Base-by-base conservation (phyloP, 768 basidiomycete genomes). In the Amanita pseudoporphyria region DNA sequence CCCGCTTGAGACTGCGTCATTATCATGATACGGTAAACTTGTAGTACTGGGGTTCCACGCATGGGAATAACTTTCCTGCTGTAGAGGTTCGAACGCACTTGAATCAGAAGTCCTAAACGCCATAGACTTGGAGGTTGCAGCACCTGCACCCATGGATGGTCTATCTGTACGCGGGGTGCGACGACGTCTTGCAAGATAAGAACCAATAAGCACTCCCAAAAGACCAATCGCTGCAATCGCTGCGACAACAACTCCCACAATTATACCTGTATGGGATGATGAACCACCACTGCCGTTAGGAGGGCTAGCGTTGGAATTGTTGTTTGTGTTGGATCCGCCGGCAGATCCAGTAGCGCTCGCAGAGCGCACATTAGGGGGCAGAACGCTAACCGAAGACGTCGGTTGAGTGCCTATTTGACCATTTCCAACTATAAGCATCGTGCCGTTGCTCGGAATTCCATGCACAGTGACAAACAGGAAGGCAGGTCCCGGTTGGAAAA, bases 401-500 rank as follows among this genome's bases (percentile, higher is more conserved):
- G 84, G 73, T 62, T 96, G 94, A 1, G 64, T 65, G 43, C 80
- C 88, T n/a, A 95, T 72, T 47, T 78, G 62, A 1, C 94, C 93
- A 49, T 71, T 82, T 3, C 94, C 94, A 21, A 92, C 73, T 50
- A 80, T 87, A 48, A 94, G 74, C 63, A 75, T 77, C 9, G 79
- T 77, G 2, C 85, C 93, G 52, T 82, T 83, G 46, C 81, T 84
- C 2, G 93, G 94, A 10, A 96, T 78, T 35, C 90, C 92, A 54
- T 84, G 73, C 53, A 97, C 76, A 31, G 81, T 84, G 52, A 94
- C 86, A 59, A 80, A 96, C 53, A 94, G 52, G 54, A 93, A 70
- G 0, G 78, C 86, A 6, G 94, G 93, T 5, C 94, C 94, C 4
- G 95, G 94, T 58, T 86, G 83, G 71, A 96, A 77, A 58, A 97